Base-by-base conservation (phyloP, 164 flowering plant genomes). In the Magnolia kwangsiensis region DNA sequence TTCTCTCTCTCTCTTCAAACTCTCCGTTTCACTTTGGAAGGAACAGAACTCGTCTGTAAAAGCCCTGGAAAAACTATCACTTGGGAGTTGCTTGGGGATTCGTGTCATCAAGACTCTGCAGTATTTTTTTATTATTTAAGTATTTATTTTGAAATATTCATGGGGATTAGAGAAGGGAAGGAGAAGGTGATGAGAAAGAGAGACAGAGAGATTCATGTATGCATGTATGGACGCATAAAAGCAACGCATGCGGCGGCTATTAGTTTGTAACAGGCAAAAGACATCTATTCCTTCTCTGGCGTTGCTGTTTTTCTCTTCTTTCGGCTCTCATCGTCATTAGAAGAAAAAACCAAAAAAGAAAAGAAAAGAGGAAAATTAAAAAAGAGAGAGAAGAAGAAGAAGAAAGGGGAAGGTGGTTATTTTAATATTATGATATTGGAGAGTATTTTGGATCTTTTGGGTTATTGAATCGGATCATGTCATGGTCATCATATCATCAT, bases 41-140 rank as follows among this genome's bases (percentile, higher is more conserved):
- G n/a, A 77, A n/a, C 78, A 78, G 82, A 81, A 75, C 59, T 72
- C 64, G 74, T 80, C 86, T 81, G 83, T 79, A 85, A 85, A 84
- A 84, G 78, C 82, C 79, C 83, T 71, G 67, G 16, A 67, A 78
- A 82, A 83, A 83, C 85, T 82, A 80, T 82, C 75, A 73, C 72
- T 74, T 81, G 61, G 77, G 83, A 64, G 58, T 72, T 51, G 67
- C 68, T 27, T 81, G 69, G 83, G 84, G 80, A 81, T 84, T 80
- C 81, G 84, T 69, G 79, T 75, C 69, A 21, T n/a, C 51, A 20
- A 29, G n/a, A 18, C 27, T 59, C 29, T 59, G 71, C 20, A 14
- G 11, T 31, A 55, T 20, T 61, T 69, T 49, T 59, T 4, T 61
- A 16, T 1, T 8, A 11, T 77, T 10, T 61, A 58, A 24, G 9